Conservation (phyloP, 108 stramenopile species). For the Skeletonema menzelii region DNA sequence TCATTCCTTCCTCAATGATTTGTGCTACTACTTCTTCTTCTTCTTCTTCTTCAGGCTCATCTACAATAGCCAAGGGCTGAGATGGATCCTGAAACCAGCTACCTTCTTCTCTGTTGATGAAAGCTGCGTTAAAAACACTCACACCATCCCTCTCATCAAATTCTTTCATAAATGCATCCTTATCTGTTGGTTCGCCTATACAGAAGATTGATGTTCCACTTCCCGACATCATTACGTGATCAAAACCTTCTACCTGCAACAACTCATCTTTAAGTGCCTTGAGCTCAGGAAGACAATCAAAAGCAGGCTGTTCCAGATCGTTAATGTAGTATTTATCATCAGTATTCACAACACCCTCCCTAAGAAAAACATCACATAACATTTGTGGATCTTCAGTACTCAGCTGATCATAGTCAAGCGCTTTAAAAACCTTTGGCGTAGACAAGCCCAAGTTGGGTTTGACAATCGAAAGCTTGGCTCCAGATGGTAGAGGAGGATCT, state of each 20-base stretch:
- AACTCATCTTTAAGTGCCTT: constrained; percentile 64
- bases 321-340: constrained; percentile 69
- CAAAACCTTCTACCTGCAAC: constrained; percentile 62
- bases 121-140: constrained; percentile 70
- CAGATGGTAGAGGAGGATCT: constrained; percentile 71
- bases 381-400: constrained; percentile 67
- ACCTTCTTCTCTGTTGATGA: constrained; percentile 48
- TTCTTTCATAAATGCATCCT: constrained; percentile 52
- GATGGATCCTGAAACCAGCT: constrained; percentile 34
- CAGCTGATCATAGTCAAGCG: constrained; percentile 82
- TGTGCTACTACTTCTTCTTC: background rate
- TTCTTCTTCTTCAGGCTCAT: background rate
- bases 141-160: constrained; percentile 60
- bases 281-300: constrained; percentile 72
- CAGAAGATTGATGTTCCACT: constrained; percentile 88
- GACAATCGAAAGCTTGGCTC: constrained; percentile 73
- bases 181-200: constrained; percentile 74
- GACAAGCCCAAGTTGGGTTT: constrained; percentile 91
- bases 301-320: constrained; percentile 85
- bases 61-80: background rate
- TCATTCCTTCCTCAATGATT: background rate
- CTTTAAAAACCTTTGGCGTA: constrained; percentile 91
- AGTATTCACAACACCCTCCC: constrained; percentile 55
- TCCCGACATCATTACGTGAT: constrained; percentile 87
- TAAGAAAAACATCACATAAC: constrained; percentile 62